Evolutionary conservation across 2,329 filamentous ascomycete species (phyloP).

Genomic region (Ophioceras dolichostomum): DNA sequence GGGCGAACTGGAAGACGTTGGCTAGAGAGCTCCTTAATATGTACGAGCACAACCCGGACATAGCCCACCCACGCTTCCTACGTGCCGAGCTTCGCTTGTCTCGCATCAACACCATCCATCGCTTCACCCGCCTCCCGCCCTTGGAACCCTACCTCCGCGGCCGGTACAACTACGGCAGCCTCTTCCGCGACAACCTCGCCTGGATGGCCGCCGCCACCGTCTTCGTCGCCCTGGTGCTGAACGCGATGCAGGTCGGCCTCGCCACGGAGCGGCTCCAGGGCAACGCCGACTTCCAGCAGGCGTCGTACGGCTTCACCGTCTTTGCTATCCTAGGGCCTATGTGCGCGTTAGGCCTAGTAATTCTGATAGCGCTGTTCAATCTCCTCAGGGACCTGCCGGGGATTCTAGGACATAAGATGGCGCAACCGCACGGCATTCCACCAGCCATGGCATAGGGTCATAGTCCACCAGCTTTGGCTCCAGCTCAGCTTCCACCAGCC

Average conservation of each 20-base stretch:
- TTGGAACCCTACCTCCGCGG: conserved; percentile 7
- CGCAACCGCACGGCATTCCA: neutral
- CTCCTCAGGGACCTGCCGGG: conserved; percentile 17
- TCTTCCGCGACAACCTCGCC: conserved; percentile 24
- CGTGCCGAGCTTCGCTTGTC: conserved; percentile 10
- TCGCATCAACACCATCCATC: conserved; percentile 8
- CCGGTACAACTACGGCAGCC: conserved; percentile 10
- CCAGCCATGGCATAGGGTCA: no score
- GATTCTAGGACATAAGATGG: conserved; percentile 2
- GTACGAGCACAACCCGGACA: conserved; percentile 3
- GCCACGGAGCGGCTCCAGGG: conserved; percentile 15
- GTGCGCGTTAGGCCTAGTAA: conserved; percentile 3
- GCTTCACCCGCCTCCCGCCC: conserved; percentile 5
- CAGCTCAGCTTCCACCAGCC: no score
- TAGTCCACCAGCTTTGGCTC: no score
- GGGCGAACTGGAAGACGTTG: conserved; percentile 7
- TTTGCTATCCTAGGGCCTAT: conserved; percentile 9
- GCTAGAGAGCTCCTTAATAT: conserved; percentile 6
- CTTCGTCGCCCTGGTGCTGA: conserved; percentile 26
- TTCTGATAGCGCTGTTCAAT: conserved; percentile 5
- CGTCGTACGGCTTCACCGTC: conserved; percentile 24
- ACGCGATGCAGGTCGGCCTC: conserved; percentile 29
- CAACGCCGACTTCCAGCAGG: conserved; percentile 19
- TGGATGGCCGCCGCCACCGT: conserved; percentile 21
- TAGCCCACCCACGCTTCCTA: conserved; percentile 9